Base-by-base conservation (phyloP, 345 rosid genomes). In the Mallotus nudiflorus region DNA sequence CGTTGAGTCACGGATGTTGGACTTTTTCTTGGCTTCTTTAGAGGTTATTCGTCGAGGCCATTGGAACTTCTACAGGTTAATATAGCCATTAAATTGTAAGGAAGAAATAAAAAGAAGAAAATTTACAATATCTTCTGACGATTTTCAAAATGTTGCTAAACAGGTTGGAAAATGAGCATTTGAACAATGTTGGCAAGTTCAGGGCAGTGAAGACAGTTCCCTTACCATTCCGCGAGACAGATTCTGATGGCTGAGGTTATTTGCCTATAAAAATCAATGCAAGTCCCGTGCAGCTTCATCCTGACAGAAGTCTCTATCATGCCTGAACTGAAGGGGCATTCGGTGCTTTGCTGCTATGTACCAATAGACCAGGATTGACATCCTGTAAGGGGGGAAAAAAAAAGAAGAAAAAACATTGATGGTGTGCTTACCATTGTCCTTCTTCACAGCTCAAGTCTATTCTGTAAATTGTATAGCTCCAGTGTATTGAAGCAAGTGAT, bases 41-140 rank as follows among this genome's bases (percentile, higher is more conserved):
- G 99, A 95, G 83, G 96, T 95, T 55, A 86, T 90, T 59, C 82
- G 97, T 7, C 76, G 99, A 66, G 99, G 99, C 31, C 99, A 95
- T 27, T 92, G 99, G 99, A 95, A 92, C 76, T 95, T 92, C 57
- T 92, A 95, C 86, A 85, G 98, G 98, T 40, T 62, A 13, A 6
- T 50, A 46, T n/a, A 33, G 3, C 3, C 6, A 6, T 33, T 33
- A 44, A 8, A 7, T 42, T 27, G 11, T 18, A 4, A 65, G 28
- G 18, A 42, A 2, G 11, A 24, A 44, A 63, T 2, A 35, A 18
- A 19, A 52, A 2, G 11, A 9, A 52, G 27, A 27, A 28, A 48
- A 6, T n/a, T 4, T 22, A 42, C 9, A 12, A 9, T 52, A 19
- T 24, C 28, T 53, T 22, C 48, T 54, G 15, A 53, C 31, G 22